phyloP scores from a whole-genome alignment of 495 filamentous ascomycete genomes.

The Hypoxylon rickii region DNA sequence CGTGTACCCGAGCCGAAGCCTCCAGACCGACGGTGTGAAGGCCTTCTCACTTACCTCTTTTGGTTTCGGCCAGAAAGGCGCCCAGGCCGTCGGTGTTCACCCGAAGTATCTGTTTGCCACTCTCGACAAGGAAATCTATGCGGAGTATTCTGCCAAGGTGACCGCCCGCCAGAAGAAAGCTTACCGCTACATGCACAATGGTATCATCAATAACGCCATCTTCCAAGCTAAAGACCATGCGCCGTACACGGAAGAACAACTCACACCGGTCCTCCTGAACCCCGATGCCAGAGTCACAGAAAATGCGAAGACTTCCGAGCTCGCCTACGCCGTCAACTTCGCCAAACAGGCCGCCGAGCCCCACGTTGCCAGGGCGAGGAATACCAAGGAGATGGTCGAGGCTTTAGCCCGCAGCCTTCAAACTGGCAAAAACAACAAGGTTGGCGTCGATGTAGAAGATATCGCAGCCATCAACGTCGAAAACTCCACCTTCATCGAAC shows the following conservation, averaged over 20 bases:
- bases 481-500: slow-evolving; percentile 91
- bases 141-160: slow-evolving; percentile 83
- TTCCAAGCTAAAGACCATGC: slow-evolving; percentile 93
- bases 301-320: slow-evolving; percentile 80
- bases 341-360: slow-evolving; percentile 52
- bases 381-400: slow-evolving; percentile 78
- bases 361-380: slow-evolving; percentile 54
- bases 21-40: slow-evolving; percentile 97
- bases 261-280: slow-evolving; percentile 88
- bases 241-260: slow-evolving; percentile 87
- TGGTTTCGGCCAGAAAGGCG: slow-evolving; percentile 98
- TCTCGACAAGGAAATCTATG: slow-evolving; percentile 84
- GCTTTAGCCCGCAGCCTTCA: slow-evolving; percentile 74
- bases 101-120: slow-evolving; percentile 93
- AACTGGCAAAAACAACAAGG: slow-evolving; percentile 69
- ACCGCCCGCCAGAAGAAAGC: slow-evolving; percentile 94
- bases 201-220: slow-evolving; percentile 93
- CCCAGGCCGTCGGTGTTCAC: slow-evolving; percentile 95
- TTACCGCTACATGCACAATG: slow-evolving; percentile 97
- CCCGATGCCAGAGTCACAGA: slow-evolving; percentile 84
- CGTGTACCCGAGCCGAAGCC: slow-evolving; percentile 90
- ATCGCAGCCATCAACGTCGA: slow-evolving; percentile 83
- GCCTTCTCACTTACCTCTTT: slow-evolving; percentile 99
- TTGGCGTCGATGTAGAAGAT: slow-evolving; percentile 91
- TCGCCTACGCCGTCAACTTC: slow-evolving; percentile 71